Evolutionary conservation across 495 filamentous ascomycete species (phyloP), one percentile per base, ranked within the genome.

Genomic region (Arthonia radiata): DNA sequence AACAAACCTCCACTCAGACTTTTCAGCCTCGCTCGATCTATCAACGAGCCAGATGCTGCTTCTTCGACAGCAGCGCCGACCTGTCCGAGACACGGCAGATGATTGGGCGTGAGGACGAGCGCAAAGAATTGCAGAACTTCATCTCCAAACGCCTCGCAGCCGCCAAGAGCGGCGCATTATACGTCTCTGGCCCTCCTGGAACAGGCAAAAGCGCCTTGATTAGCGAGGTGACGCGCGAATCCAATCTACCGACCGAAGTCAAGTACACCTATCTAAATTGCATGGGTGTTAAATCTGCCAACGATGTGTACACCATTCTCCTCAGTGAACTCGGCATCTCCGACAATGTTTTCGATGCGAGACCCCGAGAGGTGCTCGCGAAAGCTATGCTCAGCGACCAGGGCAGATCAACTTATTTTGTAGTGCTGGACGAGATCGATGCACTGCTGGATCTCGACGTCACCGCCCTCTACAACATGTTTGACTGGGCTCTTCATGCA

Each of bases 141-240:
- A 55, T 99, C 22, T 48, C 60, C 18, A 55, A 62, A 21, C 64
- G 71, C 32, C 48, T 71, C 6, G 48, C 57, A 7, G 44, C 59
- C 10, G 53, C 53, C 6, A 58, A 60, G 12, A 71, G 75, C 26
- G 78, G 80, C n/a, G 91, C 81, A 42, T 57, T 91, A 19, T 99
- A 99, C 42, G 68, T 99, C 36, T 92, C 80, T 37, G 86, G 86
- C 0, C 86, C 86, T 16, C 86, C 86, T 2, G 86, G 86, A 1
- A 94, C 89, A 3, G 86, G 86, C 4, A 99, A 99, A 49, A 92
- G 81, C 46, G 89, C 86, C 3, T 64, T 93, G 48, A 64, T 93
- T 27, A 63, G 67, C 29, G 73, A 90, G 37, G 61, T 92, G 16
- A 74, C 70, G 27, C 50, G 59, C 22, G 56, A 67, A 17, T 35